A percentile compares a stretch with the other conserved stretches of the same genome.
These are phyloP conservation scores for Phytophthora lateralis DNA, from an alignment of 352 stramenopile genomes.

Conservation along the genomic window DNA sequence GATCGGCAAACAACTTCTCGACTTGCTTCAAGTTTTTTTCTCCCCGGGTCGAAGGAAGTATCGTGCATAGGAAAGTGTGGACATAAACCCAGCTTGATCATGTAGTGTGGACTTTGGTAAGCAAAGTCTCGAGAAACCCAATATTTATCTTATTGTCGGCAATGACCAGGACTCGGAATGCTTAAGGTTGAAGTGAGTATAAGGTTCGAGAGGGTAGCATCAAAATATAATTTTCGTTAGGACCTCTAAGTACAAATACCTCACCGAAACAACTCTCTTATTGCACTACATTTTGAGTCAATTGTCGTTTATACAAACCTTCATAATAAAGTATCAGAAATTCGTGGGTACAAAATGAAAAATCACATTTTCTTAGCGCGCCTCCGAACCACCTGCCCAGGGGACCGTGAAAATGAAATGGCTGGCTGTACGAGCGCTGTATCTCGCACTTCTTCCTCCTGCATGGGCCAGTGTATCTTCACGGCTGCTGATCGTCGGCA, in stretches of 20 bases:
- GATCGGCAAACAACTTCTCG: too few relatives aligned
- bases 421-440: neutral
- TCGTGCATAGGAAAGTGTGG: too few relatives aligned
- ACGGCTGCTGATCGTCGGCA: neutral
- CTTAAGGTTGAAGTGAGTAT: neutral
- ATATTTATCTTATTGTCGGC: too few relatives aligned
- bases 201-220: neutral
- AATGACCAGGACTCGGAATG: too few relatives aligned
- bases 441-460: neutral
- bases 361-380: neutral
- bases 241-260: neutral
- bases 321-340: constrained; percentile 10
- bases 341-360: constrained; percentile 13
- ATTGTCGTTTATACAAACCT: neutral
- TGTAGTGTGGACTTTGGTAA: too few relatives aligned
- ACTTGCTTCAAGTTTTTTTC: too few relatives aligned
- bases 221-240: neutral
- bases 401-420: neutral
- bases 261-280: neutral
- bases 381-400: neutral
- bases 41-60: too few relatives aligned
- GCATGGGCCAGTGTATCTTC: neutral
- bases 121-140: too few relatives aligned
- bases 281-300: neutral
- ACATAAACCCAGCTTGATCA: too few relatives aligned